phyloP scores from a whole-genome alignment of 2,329 filamentous ascomycete genomes.

The Coleophoma cylindrospora region DNA sequence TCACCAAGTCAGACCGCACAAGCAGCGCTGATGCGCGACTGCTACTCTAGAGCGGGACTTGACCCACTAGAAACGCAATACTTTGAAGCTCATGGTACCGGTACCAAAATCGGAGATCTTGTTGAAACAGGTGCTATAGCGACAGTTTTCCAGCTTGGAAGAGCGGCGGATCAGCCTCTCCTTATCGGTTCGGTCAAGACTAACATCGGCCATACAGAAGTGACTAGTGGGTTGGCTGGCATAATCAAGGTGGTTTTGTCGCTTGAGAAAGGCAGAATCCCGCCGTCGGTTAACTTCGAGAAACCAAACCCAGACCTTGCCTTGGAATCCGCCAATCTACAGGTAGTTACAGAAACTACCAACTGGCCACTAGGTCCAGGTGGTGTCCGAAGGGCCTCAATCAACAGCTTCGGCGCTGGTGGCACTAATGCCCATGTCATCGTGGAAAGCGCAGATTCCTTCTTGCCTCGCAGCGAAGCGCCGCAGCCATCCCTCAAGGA shows the following conservation, averaged over 20 bases:
- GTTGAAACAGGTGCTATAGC: slow-evolving; percentile 19
- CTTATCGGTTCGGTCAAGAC: slow-evolving; percentile 24
- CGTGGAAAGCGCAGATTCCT: slow-evolving; percentile 12
- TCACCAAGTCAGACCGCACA: slow-evolving; percentile 40
- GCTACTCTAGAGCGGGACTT: slow-evolving; percentile 11
- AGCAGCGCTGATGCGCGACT: slow-evolving; percentile 12
- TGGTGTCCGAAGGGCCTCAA: slow-evolving; percentile 1
- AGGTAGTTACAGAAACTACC: slow-evolving; percentile 10
- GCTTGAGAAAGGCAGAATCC: neutral
- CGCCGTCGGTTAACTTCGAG: neutral
- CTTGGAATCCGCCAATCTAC: neutral
- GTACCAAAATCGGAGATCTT: slow-evolving; percentile 21
- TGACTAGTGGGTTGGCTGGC: neutral
- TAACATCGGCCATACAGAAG: slow-evolving; percentile 9
- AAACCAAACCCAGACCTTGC: neutral
- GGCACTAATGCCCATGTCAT: slow-evolving; percentile 28
- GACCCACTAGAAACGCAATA: slow-evolving; percentile 2
- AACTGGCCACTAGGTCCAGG: slow-evolving; percentile 5
- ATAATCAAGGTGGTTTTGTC: neutral
- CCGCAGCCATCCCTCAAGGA: neutral
- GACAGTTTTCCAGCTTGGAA: slow-evolving; percentile 12
- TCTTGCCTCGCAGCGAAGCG: neutral
- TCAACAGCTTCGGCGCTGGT: slow-evolving; percentile 15
- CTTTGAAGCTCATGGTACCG: slow-evolving; percentile 15
- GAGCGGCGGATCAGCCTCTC: slow-evolving; percentile 12